Base-by-base conservation (phyloP, 768 basidiomycete genomes). In the Suillus plorans region DNA sequence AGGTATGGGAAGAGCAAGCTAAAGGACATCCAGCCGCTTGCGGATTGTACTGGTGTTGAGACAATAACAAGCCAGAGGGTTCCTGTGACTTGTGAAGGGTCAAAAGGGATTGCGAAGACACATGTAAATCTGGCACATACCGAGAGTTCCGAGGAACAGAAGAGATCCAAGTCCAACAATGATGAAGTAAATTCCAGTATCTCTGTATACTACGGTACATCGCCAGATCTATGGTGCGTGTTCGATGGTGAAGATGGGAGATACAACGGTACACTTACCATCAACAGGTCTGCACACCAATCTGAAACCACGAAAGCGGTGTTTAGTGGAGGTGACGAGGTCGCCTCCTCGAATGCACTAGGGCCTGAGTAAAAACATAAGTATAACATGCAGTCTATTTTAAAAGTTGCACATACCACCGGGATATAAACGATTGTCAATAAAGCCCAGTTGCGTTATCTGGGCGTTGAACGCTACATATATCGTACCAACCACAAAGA, bases 1-100 rank as follows among this genome's bases (percentile, higher is more conserved):
- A 76, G 66, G 49, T 74, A 77, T 0, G 77, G 77, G 50, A 77
- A 72, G 28, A 76, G 76, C 20, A 73, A 71, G 60, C 34, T 64
- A 44, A 79, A 74, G 22, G 76, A 76, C 75, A 76, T 76, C 75
- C 73, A 72, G 22, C 69, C 66, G 5, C 1, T 65, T 10, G 50
- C 44, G 1, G 69, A 64, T 59, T 63, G 66, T 18, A 28, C 67
- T 52, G 76, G 76, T 45, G 61, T 49, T 7, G 74, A 74, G 7
- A 76, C 69, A 16, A 69, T 74, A 61, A 69, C 37, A 47, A 76
- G 60, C 75, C 75, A 76, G 28, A 77, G 69, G 14, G 63, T 65
- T 50, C 76, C 75, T 9, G 70, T 74, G 50, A 72, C 75, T 76
- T 60, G 22, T 28, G 68, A n/a, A 37, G 14, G 22, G 53, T 64